Evolutionary conservation across 257 asterid species (phyloP), one percentile per base, ranked within the genome.

Genomic region (Fraxinus anomala): DNA sequence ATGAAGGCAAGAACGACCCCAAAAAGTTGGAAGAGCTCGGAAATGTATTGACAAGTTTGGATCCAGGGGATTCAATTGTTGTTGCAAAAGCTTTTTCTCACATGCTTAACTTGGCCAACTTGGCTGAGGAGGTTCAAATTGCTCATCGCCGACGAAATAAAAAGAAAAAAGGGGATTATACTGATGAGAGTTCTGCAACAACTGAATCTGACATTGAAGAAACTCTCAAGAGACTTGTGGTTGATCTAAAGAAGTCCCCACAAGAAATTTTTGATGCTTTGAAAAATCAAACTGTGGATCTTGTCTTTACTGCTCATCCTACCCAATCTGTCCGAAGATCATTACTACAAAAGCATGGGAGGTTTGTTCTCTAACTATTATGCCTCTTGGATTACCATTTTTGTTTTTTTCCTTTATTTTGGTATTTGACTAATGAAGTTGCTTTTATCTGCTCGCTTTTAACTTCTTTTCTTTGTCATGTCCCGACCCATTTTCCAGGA

Each of bases 41-140:
- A 34, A 85, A 81, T 56, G 83, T 83, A 49, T 30, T 87, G 71
- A 89, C 89, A 7, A 89, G 85, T 76, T 84, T 87, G 83, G 91
- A 89, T 82, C 87, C 92, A 1, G 91, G 89, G 31, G 92, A 89
- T 74, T 89, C 92, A 0, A 89, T 89, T 31, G 91, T 89, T 28
- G 76, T 89, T 51, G 87, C 92, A 1, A 89, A 89, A 76, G 89
- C 92, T 11, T 89, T 89, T 74, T 85, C 92, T 28, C 85, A 89
- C 83, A 89, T 89, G 92, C 92, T 89, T 79, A 89, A 77, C 91
- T 87, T 89, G 86, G 91, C 91, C 4, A 87, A 89, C 86, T 82
- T 89, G 88, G 92, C 92, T 33, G 92, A 89, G 88, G 88, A 85
- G 82, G 92, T 89, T 56, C 92, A 89, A 86, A 89, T 85, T 77